phyloP scores from a whole-genome alignment of 2,329 filamentous ascomycete genomes.

The Chrysosporium queenslandicum region DNA sequence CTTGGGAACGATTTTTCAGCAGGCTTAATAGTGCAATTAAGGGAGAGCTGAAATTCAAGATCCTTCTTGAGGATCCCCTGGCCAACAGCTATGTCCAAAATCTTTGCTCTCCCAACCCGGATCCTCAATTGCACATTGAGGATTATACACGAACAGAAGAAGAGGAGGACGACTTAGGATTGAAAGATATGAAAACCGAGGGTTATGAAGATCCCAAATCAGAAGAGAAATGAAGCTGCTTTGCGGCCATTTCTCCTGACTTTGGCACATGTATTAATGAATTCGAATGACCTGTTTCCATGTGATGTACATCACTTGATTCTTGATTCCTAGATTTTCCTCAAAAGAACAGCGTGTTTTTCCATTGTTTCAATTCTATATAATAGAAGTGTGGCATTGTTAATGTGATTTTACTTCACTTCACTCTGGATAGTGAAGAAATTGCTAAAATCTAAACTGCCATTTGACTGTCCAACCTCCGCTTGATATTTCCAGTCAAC shows the following conservation, averaged over 20 bases:
- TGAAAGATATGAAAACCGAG: slow-evolving; percentile 88
- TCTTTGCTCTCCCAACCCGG: slow-evolving; percentile 64
- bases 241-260: too few species aligned
- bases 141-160: slow-evolving; percentile 81
- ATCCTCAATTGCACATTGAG: slow-evolving; percentile 70
- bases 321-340: background rate
- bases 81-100: slow-evolving; percentile 93
- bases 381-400: too few species aligned
- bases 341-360: too few species aligned
- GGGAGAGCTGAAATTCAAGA: slow-evolving; percentile 68
- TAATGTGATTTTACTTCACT: too few species aligned
- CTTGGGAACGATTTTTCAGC: slow-evolving; percentile 74
- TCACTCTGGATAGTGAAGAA: too few species aligned
- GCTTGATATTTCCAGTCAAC: too few species aligned
- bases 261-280: background rate
- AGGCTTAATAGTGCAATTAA: slow-evolving; percentile 66
- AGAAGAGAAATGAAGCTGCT: background rate
- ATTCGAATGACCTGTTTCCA: background rate
- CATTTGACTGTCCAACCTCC: too few species aligned
- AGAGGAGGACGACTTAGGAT: slow-evolving; percentile 85
- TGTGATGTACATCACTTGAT: background rate
- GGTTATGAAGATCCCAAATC: slow-evolving; percentile 54
- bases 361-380: too few species aligned
- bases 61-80: slow-evolving; percentile 77
- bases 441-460: too few species aligned